Evolutionary conservation across 306 rosid genomes (phyloP).

Genomic region (Glycine tomentella): DNA sequence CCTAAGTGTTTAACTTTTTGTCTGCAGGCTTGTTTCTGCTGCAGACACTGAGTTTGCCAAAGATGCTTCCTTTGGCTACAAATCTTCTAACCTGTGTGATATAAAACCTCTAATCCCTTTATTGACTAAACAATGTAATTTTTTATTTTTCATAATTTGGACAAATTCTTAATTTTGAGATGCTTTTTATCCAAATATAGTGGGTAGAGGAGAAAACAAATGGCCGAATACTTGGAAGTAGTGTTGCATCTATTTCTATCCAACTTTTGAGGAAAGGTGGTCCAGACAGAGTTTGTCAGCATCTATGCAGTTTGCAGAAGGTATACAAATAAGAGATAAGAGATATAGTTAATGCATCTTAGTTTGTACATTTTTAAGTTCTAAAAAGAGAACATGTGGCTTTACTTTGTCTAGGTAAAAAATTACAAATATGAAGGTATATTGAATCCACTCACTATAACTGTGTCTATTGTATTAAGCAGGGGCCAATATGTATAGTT

Average conservation of each 20-base stretch:
- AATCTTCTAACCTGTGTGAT: conserved; percentile 94
- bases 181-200: conserved; percentile 53
- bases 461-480: too few relatives aligned
- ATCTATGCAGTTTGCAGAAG: conserved; percentile 74
- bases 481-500: conserved; percentile 67
- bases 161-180: conserved; percentile 32
- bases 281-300: conserved; percentile 81
- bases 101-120: conserved; percentile 47
- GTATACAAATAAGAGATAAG: too few relatives aligned
- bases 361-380: too few relatives aligned
- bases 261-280: conserved; percentile 89
- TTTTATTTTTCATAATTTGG: conserved; percentile 7
- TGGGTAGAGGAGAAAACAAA: conserved; percentile 96
- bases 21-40: too few relatives aligned
- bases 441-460: too few relatives aligned
- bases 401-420: too few relatives aligned
- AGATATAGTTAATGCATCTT: conserved; percentile 90
- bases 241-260: conserved; percentile 77
- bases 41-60: conserved; percentile 94
- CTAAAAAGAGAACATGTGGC: too few relatives aligned
- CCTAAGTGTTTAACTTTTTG: too few relatives aligned
- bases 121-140: conserved; percentile 32
- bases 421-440: too few relatives aligned
- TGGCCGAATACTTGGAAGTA: conserved; percentile 71
- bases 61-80: conserved; percentile 95